Evolutionary conservation across 805 yeast genomes (phyloP), one percentile per base, ranked within the genome.

Genomic region (Candida glaebosa): DNA sequence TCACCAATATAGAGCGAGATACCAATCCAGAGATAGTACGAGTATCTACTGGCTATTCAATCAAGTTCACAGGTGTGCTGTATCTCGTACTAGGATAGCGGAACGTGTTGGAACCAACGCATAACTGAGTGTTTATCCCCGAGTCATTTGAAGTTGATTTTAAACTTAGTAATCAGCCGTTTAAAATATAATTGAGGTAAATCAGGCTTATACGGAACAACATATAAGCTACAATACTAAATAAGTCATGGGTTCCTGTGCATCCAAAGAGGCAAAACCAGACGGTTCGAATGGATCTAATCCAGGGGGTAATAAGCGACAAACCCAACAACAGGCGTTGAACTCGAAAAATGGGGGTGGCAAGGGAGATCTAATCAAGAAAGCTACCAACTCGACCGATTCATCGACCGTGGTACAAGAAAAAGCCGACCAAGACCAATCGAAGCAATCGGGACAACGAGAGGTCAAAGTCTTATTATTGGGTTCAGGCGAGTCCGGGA

Each of bases 401-500:
- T 18, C 40, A 4, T 57, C 50, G 18, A 14, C 37, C 15, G 18
- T 8, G 17, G 2, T 24, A 18, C 42, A 16, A 25, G 45, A 17
- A 30, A 24, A 31, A 9, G 50, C 45, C 9, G 49, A 44, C 6
- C n/a, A n/a, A n/a, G 24, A 15, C 10, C 36, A 38, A 31, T 38
- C 39, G 4, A 39, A 35, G 25, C 36, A 41, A 8, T 28, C 31
- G 5, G 40, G 32, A 18, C 28, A 37, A 3, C 58, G 73, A 46
- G 86, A 79, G 44, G 79, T 82, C 40, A 89, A 89, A 58, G 81
- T 90, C 36, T 68, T 90, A 28, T 69, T 90, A 25, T 63, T 85
- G 37, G 93, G 99, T 4, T 85, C 96, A 0, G 99, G 98, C 12
- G 95, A 85, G 56, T 73, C 82, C 46, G 95, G 95, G 3, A 86